phyloP scores from a whole-genome alignment of 345 rosid genomes.

The Trapa bicornis region DNA sequence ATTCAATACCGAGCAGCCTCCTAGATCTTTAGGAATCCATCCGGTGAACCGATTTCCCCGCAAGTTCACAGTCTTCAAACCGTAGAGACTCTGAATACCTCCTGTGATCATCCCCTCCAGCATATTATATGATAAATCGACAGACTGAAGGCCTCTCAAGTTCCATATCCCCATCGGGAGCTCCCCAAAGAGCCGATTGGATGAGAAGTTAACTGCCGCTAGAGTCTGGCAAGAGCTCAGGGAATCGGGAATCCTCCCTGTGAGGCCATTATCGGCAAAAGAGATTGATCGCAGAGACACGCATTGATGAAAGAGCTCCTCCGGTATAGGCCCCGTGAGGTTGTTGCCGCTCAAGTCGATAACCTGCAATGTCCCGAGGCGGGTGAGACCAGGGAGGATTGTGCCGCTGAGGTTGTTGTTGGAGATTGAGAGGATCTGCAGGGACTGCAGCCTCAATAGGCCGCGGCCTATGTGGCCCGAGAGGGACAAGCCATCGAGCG shows the following conservation, averaged over 20 bases:
- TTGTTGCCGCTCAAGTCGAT: slow-evolving; percentile 58
- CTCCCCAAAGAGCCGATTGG: slow-evolving; percentile 59
- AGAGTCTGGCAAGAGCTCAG: slow-evolving; percentile 49
- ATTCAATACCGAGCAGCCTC: slow-evolving; percentile 40
- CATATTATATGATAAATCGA: slow-evolving; percentile 59
- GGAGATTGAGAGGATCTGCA: slow-evolving; percentile 47
- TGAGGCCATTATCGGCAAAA: slow-evolving; percentile 52
- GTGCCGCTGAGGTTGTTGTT: slow-evolving; percentile 57
- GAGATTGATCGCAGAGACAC: slow-evolving; percentile 56
- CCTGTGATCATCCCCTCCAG: slow-evolving; percentile 51
- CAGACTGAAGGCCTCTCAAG: slow-evolving; percentile 38
- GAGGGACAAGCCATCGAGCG: slow-evolving; percentile 58
- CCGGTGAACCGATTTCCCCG: slow-evolving; percentile 53
- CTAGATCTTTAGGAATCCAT: slow-evolving; percentile 48
- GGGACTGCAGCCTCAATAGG: slow-evolving; percentile 51
- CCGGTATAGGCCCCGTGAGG: slow-evolving; percentile 59
- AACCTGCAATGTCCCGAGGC: slow-evolving; percentile 30
- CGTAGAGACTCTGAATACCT: slow-evolving; percentile 45
- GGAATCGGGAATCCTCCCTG: slow-evolving; percentile 56
- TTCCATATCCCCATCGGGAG: slow-evolving; percentile 54
- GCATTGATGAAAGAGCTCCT: slow-evolving; percentile 64
- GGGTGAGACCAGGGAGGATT: slow-evolving; percentile 44
- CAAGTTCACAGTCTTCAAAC: slow-evolving; percentile 38
- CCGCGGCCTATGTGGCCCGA: slow-evolving; percentile 86
- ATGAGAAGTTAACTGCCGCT: slow-evolving; percentile 45